Conservation (phyloP, 2,329 filamentous ascomycete species). For the Phaeosphaeria sp. region DNA sequence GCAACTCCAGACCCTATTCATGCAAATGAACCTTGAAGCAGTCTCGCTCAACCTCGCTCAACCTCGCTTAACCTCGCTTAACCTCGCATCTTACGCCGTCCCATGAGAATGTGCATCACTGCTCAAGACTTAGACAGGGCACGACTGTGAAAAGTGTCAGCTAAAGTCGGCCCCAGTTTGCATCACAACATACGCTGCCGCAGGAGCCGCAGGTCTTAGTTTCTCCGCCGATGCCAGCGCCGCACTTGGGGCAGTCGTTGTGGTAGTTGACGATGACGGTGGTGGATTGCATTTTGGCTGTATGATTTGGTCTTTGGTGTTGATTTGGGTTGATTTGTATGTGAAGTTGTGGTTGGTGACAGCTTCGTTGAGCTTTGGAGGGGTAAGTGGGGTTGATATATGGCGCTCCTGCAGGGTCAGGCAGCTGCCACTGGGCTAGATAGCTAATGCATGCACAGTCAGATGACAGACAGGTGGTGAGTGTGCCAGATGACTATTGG, state of each 20-base stretch:
- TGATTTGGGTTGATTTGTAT: background rate
- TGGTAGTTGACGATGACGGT: constrained; percentile 39
- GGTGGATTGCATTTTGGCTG: constrained; percentile 35
- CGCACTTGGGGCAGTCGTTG: constrained; percentile 49
- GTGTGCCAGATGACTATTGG: constrained; percentile 32
- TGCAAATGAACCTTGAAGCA: background rate
- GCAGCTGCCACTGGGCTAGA: constrained; percentile 24
- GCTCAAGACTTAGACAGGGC: constrained; percentile 31
- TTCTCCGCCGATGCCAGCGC: constrained; percentile 37
- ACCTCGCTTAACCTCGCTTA: constrained; percentile 1
- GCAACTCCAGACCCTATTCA: background rate
- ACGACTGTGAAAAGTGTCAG: constrained; percentile 18
- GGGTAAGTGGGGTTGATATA: constrained; percentile 48
- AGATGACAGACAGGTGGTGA: constrained; percentile 38
- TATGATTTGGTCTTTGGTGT: background rate
- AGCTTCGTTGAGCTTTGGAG: constrained; percentile 22
- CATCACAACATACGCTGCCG: constrained; percentile 39
- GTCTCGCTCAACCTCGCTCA: constrained; percentile 1
- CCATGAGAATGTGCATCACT: background rate
- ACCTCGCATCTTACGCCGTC: constrained; percentile 4
- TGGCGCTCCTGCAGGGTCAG: constrained; percentile 17
- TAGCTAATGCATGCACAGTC: constrained; percentile 35
- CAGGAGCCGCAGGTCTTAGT: constrained; percentile 48
- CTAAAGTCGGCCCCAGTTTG: background rate
- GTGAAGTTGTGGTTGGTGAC: constrained; percentile 11